Evolutionary conservation across 352 stramenopile species (phyloP).

Genomic region (Blastocystis sp.): DNA sequence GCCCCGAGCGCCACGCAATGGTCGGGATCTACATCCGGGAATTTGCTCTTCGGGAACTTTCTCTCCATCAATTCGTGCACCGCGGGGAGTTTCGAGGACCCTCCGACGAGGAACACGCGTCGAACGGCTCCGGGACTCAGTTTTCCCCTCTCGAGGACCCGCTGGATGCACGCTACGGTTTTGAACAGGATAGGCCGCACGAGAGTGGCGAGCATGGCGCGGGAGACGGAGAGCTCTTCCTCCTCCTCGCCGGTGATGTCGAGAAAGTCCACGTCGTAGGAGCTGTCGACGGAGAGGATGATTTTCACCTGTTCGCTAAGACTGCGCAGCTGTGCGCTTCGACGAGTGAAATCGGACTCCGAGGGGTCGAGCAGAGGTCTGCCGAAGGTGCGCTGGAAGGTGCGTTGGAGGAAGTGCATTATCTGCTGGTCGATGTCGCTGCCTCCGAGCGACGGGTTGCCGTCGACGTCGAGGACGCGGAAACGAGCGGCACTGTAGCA

Average conservation of each 20-base stretch:
- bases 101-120: not conserved
- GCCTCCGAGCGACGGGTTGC: conserved; percentile 60
- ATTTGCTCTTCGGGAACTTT: not conserved
- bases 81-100: not conserved
- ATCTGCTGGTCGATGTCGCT: conserved; percentile 71
- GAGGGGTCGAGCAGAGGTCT: conserved; percentile 71
- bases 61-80: not conserved
- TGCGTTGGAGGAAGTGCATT: conserved; percentile 75
- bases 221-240: not conserved
- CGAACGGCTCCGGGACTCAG: not conserved
- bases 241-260: not conserved
- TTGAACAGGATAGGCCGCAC: not conserved
- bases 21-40: not conserved
- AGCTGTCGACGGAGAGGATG: not conserved
- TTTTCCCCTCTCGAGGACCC: not conserved
- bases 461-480: not conserved
- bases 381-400: conserved; percentile 86
- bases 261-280: not conserved
- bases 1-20: not conserved
- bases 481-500: not conserved
- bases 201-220: not conserved
- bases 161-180: not conserved
- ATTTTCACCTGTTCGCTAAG: not conserved
- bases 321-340: not conserved
- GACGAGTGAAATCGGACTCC: too few relatives aligned